phyloP scores from a whole-genome alignment of 139 green algal genomes.

The Chlorella sp. region DNA sequence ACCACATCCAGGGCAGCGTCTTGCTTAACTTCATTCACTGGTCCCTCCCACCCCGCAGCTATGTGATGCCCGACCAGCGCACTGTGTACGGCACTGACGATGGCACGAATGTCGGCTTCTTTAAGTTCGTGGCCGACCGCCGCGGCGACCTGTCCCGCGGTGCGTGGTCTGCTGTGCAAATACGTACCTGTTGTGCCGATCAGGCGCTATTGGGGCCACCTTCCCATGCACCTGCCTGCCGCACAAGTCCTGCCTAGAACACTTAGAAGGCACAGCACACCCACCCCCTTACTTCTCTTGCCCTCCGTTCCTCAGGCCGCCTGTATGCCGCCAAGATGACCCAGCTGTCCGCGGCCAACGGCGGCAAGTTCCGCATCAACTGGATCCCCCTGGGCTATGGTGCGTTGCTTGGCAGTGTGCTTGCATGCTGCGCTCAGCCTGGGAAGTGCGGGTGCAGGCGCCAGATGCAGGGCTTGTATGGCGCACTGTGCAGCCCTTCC shows the following conservation, averaged over 20 bases:
- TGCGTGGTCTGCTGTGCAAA: too few species aligned
- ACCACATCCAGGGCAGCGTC: too few species aligned
- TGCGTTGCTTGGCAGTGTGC: neutral
- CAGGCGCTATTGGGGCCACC: too few species aligned
- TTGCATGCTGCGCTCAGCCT: neutral
- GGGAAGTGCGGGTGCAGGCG: too few species aligned
- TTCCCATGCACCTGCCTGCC: too few species aligned
- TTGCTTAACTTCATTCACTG: neutral
- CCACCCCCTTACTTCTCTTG: too few species aligned
- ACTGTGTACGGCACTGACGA: neutral
- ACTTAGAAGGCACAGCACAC: too few species aligned
- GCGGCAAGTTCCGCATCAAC: neutral
- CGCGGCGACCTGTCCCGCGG: conserved; percentile 1
- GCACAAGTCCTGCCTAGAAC: too few species aligned
- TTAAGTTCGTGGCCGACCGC: neutral
- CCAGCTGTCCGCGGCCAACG: neutral
- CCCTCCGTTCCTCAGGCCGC: neutral
- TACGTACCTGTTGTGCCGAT: too few species aligned
- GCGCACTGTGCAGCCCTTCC: too few species aligned
- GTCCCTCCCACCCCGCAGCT: neutral
- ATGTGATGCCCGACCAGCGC: conserved; percentile 1
- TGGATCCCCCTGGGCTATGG: neutral
- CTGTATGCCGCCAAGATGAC: neutral
- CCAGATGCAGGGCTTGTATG: too few species aligned
- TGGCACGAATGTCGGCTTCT: conserved; percentile 15